phyloP scores from a whole-genome alignment of 148 eudicot genomes.

The Fagopyrum esculentum region DNA sequence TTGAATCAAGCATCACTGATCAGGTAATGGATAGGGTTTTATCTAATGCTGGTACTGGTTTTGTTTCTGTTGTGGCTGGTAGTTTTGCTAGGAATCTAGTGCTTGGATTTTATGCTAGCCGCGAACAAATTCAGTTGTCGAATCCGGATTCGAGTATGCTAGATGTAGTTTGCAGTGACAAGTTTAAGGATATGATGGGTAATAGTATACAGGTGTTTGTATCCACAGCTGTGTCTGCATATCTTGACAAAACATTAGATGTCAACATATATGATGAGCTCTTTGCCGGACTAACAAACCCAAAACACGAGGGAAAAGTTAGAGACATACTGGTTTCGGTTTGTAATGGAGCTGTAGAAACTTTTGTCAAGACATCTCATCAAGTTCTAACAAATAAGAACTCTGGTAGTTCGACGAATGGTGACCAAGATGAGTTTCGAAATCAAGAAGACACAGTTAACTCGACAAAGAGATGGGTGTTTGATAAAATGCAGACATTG shows the following conservation, averaged over 20 bases:
- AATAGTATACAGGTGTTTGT: slow-evolving; percentile 70
- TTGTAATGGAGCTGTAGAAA: slow-evolving; percentile 76
- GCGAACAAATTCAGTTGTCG: slow-evolving; percentile 17
- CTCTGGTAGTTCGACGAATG: slow-evolving; percentile 14
- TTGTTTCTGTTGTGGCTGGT: slow-evolving; percentile 73
- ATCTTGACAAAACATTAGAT: slow-evolving; percentile 64
- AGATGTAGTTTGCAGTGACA: slow-evolving; percentile 35
- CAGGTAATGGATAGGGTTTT: slow-evolving; percentile 47
- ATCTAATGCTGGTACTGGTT: slow-evolving; percentile 66
- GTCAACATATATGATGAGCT: slow-evolving; percentile 60
- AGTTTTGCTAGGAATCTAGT: slow-evolving; percentile 87
- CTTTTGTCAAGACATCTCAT: slow-evolving; percentile 77
- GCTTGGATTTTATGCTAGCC: slow-evolving; percentile 36
- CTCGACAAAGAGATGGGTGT: slow-evolving; percentile 12
- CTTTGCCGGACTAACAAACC: slow-evolving; percentile 70
- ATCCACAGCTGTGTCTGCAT: slow-evolving; percentile 73
- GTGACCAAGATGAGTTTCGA: slow-evolving; percentile 13
- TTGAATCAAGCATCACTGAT: slow-evolving; percentile 38
- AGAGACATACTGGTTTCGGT: slow-evolving; percentile 54
- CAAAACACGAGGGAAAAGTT: slow-evolving; percentile 53
- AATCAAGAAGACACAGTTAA: slow-evolving; percentile 9
- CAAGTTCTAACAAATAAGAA: slow-evolving; percentile 51
- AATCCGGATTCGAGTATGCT: slow-evolving; percentile 20
- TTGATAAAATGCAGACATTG: slow-evolving; percentile 35
- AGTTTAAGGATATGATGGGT: slow-evolving; percentile 40